phyloP scores from a whole-genome alignment of 1,284 basidiomycete genomes.

The Trametes sp. region DNA sequence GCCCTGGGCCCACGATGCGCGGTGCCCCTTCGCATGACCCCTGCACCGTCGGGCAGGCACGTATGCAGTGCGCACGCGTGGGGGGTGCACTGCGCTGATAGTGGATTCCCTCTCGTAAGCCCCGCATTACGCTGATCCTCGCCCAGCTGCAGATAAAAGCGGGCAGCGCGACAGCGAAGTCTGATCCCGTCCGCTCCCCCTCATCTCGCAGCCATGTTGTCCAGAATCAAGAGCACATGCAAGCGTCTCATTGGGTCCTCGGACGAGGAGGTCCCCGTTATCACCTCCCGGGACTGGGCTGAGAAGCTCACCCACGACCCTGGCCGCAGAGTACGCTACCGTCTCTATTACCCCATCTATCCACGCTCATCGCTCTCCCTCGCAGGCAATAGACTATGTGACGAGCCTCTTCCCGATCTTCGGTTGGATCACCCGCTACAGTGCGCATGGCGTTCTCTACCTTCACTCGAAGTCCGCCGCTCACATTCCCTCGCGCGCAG shows the following conservation, averaged over 20 bases:
- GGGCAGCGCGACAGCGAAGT: not conserved
- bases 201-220: conserved; percentile 45
- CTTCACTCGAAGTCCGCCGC: not conserved
- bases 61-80: conserved; percentile 17
- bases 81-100: conserved; percentile 23
- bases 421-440: conserved; percentile 85
- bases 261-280: conserved; percentile 60
- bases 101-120: conserved; percentile 26
- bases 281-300: conserved; percentile 62
- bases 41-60: conserved; percentile 14
- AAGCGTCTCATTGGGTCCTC: conserved; percentile 67
- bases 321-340: conserved; percentile 35
- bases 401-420: conserved; percentile 81
- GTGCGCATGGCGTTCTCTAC: conserved; percentile 46
- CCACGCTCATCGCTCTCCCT: conserved; percentile 7
- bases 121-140: conserved; percentile 19
- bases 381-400: conserved; percentile 66
- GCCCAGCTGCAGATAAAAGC: conserved; percentile 16
- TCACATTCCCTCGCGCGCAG: conserved; percentile 43
- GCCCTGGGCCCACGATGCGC: conserved; percentile 21
- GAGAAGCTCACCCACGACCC: conserved; percentile 50
- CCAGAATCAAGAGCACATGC: conserved; percentile 52
- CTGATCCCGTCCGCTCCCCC: conserved; percentile 18
- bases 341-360: not conserved
- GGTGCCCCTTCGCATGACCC: conserved; percentile 12